Conservation (phyloP, 768 basidiomycete genomes). For the Panus rudis region DNA sequence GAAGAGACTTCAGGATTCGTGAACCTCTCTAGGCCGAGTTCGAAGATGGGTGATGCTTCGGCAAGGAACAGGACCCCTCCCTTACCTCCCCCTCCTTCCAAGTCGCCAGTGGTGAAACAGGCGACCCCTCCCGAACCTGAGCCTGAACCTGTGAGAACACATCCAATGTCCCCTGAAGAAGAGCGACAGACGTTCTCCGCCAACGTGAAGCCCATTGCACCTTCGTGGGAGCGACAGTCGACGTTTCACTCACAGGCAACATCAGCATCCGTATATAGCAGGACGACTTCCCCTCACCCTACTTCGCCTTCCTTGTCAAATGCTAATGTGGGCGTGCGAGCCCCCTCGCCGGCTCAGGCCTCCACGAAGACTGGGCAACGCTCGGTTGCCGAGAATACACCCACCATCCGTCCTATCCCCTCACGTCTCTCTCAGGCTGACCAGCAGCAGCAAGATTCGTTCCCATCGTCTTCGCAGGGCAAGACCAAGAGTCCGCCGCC, state of each 20-base stretch:
- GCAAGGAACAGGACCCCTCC: constrained; percentile 4
- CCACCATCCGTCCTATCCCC: constrained; percentile 22
- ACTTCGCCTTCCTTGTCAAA: constrained; percentile 7
- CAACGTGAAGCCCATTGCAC: too few species aligned
- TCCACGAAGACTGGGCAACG: too few species aligned
- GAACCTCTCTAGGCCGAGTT: not conserved
- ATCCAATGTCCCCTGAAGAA: not conserved
- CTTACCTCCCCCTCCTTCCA: constrained; percentile 1
- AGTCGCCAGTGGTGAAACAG: not conserved
- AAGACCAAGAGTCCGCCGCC: constrained; percentile 5
- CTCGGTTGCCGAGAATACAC: too few species aligned
- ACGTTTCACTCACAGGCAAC: not conserved
- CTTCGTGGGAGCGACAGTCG: too few species aligned
- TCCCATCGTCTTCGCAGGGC: not conserved
- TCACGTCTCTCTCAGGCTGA: not conserved
- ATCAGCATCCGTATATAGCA: constrained; percentile 2
- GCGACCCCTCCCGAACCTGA: not conserved
- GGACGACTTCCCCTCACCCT: constrained; percentile 9
- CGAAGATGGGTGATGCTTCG: not conserved
- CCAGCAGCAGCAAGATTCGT: not conserved
- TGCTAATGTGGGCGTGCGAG: constrained; percentile 10
- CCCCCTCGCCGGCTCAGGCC: constrained; percentile 9
- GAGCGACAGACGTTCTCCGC: too few species aligned
- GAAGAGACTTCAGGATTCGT: not conserved
- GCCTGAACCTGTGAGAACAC: not conserved